Percentiles rank a stretch among this genome's conserved stretches.
phyloP scores from a whole-genome alignment of 345 rosid genomes.

The Carallia pectinifolia region DNA sequence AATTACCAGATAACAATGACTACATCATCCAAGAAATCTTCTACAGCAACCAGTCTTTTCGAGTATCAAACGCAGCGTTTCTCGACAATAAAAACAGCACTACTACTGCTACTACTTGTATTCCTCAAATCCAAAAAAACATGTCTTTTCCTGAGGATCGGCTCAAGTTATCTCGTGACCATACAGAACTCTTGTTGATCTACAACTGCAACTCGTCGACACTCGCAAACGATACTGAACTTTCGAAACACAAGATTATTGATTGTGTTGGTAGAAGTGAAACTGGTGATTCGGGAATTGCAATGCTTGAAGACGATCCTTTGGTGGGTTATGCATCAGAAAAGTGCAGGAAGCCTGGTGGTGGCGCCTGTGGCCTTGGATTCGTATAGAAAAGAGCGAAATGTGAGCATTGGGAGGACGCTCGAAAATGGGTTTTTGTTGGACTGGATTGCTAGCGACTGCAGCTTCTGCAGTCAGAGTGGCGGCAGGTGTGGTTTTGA shows the following conservation, averaged over 20 bases:
- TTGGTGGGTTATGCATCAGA: slow-evolving; percentile 20
- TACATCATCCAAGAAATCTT: slow-evolving; percentile 31
- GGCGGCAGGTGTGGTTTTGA: slow-evolving; percentile 59
- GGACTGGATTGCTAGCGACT: slow-evolving; percentile 46
- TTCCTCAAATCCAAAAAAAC: slow-evolving; percentile 23
- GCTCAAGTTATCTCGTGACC: slow-evolving; percentile 1
- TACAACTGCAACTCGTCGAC: slow-evolving; percentile 27
- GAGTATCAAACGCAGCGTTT: slow-evolving; percentile 32
- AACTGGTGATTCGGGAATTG: slow-evolving; percentile 13
- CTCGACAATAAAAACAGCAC: neutral
- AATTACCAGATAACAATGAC: slow-evolving; percentile 5
- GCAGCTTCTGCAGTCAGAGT: slow-evolving; percentile 32
- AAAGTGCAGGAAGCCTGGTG: slow-evolving; percentile 18
- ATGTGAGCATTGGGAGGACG: neutral
- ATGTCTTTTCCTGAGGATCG: slow-evolving; percentile 15
- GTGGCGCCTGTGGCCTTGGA: slow-evolving; percentile 37
- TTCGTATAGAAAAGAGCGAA: neutral
- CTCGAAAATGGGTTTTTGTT: slow-evolving; percentile 38
- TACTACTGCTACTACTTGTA: neutral
- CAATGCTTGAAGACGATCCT: slow-evolving; percentile 19
- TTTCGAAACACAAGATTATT: slow-evolving; percentile 12
- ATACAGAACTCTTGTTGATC: slow-evolving; percentile 10
- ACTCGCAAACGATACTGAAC: neutral
- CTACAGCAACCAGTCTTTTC: slow-evolving; percentile 36
- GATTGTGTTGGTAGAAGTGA: slow-evolving; percentile 1